Percentiles rank a stretch among this genome's conserved stretches.
Evolutionary conservation across 2,329 filamentous ascomycete species (phyloP).

Genomic region (Sporothrix brasiliensis): DNA sequence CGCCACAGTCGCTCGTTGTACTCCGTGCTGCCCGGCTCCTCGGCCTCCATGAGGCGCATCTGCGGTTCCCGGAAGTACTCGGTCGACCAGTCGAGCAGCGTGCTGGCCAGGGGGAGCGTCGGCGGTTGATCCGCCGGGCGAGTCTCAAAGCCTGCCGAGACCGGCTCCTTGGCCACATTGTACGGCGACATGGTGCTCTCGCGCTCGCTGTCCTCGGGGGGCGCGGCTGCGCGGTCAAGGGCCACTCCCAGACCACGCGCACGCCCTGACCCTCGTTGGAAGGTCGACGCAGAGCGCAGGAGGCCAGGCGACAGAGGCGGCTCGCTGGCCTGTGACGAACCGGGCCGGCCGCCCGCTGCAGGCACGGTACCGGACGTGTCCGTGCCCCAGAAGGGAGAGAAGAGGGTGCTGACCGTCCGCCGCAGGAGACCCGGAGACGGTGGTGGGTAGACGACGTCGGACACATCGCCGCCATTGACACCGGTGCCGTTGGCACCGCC

Average conservation of each 20-base stretch:
- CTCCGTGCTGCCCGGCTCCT: conserved; percentile 93
- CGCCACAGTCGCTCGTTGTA: conserved; percentile 96
- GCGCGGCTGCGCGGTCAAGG: conserved; percentile 51
- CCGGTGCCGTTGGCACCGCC: background rate
- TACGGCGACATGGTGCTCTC: conserved; percentile 69
- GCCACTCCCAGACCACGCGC: conserved; percentile 34
- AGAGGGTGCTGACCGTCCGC: conserved; percentile 65
- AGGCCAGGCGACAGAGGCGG: conserved; percentile 41
- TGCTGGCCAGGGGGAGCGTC: conserved; percentile 74
- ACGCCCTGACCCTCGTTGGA: conserved; percentile 31
- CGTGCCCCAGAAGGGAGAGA: conserved; percentile 58
- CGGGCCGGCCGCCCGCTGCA: conserved; percentile 20
- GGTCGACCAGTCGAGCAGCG: conserved; percentile 92
- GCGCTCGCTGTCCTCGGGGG: conserved; percentile 75
- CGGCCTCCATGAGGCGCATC: conserved; percentile 94
- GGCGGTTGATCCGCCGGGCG: conserved; percentile 63
- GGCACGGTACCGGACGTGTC: conserved; percentile 41
- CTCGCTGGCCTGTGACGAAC: conserved; percentile 27
- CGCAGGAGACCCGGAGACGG: conserved; percentile 63
- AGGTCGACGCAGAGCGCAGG: conserved; percentile 44
- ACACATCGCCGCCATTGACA: conserved; percentile 34
- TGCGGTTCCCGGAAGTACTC: conserved; percentile 98
- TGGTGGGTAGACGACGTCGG: conserved; percentile 48
- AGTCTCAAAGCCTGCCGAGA: conserved; percentile 73
- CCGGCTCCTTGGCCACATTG: conserved; percentile 73